Evolutionary conservation across 345 rosid genomes (phyloP).

Genomic region (Anastatica hierochuntica): DNA sequence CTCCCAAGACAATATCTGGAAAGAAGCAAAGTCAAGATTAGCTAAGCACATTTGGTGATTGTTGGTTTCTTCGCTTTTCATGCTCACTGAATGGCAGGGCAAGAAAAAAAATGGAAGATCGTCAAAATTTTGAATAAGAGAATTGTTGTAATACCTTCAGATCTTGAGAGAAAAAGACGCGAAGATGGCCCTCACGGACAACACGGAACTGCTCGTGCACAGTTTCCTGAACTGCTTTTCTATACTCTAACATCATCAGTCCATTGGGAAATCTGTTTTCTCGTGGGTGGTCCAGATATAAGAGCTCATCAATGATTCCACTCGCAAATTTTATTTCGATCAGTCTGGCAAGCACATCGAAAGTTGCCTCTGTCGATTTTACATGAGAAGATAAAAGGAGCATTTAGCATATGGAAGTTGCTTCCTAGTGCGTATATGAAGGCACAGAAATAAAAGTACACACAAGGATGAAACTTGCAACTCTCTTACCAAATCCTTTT

Average conservation of each 20-base stretch:
- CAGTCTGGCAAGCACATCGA: constrained; percentile 87
- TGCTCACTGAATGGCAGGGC: neutral
- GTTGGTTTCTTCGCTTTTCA: no score
- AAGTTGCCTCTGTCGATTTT: constrained; percentile 65
- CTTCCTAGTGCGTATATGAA: no score
- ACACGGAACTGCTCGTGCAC: constrained; percentile 94
- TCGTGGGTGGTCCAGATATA: constrained; percentile 73
- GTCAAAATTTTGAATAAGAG: no score
- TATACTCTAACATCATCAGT: constrained; percentile 75
- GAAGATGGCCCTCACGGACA: constrained; percentile 92
- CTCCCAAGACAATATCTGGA: constrained; percentile 89
- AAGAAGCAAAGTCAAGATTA: constrained; percentile 1
- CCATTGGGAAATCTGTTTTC: constrained; percentile 70
- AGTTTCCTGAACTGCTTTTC: constrained; percentile 86
- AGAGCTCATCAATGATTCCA: constrained; percentile 87
- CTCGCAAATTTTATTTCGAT: constrained; percentile 91
- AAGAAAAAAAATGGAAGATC: neutral
- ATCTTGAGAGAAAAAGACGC: constrained; percentile 74
- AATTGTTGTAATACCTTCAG: constrained; percentile 58
- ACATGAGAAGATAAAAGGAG: neutral
- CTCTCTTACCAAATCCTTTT: constrained; percentile 28
- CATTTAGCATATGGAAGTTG: no score
- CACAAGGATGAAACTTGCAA: no score
- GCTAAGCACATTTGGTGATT: neutral
- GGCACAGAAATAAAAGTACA: neutral